Conservation (phyloP, 805 yeast genomes). For the Starmerella geochares region DNA sequence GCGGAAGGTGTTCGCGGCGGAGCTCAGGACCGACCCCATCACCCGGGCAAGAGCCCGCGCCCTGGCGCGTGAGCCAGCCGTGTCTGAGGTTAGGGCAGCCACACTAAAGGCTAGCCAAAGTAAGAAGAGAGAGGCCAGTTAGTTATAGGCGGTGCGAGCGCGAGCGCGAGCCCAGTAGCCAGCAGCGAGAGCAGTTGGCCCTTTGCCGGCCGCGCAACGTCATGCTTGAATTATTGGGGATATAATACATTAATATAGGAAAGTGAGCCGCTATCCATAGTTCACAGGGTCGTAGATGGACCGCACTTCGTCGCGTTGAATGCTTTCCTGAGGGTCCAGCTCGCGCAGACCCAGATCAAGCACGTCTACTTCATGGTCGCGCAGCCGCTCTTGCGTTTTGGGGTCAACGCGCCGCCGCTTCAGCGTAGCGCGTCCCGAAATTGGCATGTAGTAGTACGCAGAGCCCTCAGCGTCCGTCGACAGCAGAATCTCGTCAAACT, state of each 20-base stretch:
- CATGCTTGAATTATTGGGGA: no score
- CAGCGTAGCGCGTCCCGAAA: slow-evolving; percentile 65
- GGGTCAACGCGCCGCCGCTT: slow-evolving; percentile 73
- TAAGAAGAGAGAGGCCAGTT: no score
- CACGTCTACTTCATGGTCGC: slow-evolving; percentile 49
- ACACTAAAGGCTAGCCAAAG: no score
- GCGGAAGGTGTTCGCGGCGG: neutral
- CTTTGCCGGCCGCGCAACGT: no score
- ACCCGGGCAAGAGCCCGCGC: no score
- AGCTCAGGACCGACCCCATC: no score
- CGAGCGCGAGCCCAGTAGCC: neutral
- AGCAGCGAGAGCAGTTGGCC: no score
- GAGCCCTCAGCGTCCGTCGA: slow-evolving; percentile 44
- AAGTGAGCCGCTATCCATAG: slow-evolving; percentile 35
- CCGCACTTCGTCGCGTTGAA: slow-evolving; percentile 56
- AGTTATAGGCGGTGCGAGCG: no score
- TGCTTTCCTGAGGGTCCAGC: slow-evolving; percentile 59
- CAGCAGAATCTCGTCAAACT: slow-evolving; percentile 57
- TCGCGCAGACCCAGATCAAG: slow-evolving; percentile 57
- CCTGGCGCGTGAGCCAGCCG: neutral
- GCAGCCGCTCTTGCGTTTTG: slow-evolving; percentile 40
- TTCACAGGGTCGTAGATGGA: slow-evolving; percentile 70
- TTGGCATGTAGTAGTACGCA: slow-evolving; percentile 66
- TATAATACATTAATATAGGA: neutral
- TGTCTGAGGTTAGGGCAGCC: neutral